phyloP scores from a whole-genome alignment of 208 protist genomes.

The Giardia muris region DNA sequence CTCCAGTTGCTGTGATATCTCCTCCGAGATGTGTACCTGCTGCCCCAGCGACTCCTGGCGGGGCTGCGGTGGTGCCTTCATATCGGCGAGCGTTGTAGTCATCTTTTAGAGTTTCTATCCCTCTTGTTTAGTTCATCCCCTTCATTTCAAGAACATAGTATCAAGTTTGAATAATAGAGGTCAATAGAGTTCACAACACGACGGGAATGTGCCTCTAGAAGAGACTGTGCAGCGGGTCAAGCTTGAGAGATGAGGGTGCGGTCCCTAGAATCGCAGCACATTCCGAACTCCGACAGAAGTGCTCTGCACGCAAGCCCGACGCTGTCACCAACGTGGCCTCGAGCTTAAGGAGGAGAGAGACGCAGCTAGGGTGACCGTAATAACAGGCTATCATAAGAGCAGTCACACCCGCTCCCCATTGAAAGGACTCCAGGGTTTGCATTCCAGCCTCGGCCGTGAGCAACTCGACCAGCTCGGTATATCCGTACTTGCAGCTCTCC shows the following conservation, averaged over 20 bases:
- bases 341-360: neutral
- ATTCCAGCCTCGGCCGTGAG: neutral
- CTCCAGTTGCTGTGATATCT: neutral
- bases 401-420: neutral
- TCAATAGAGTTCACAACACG: neutral
- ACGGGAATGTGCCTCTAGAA: neutral
- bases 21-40: neutral
- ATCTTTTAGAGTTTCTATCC: neutral
- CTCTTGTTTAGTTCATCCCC: neutral
- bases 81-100: neutral
- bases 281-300: neutral
- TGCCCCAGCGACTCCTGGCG: neutral
- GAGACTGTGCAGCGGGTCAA: neutral
- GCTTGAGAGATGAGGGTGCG: neutral
- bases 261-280: neutral
- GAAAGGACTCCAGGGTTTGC: neutral
- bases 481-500: neutral
- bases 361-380: neutral
- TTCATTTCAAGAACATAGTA: neutral
- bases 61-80: neutral
- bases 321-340: neutral
- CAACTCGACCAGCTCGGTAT: neutral
- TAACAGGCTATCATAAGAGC: neutral
- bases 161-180: neutral
- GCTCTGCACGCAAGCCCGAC: neutral